Conservation (phyloP, 345 rosid species). For the Streptanthus diversifolius region DNA sequence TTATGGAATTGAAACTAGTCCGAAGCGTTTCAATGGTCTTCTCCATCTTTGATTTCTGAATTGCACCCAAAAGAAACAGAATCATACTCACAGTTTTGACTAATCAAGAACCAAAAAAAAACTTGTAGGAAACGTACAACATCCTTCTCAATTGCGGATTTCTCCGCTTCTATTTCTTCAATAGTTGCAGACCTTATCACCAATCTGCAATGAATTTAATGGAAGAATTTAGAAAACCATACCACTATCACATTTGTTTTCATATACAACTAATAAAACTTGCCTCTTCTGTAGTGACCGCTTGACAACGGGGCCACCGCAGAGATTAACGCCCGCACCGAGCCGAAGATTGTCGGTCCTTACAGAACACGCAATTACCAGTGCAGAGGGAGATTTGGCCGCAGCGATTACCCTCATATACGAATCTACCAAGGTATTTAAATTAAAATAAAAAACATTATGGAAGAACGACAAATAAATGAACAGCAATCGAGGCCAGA, state of each 20-base stretch:
- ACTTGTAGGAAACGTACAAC: conserved; percentile 47
- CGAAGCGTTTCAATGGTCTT: conserved; percentile 77
- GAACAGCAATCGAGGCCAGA: neutral
- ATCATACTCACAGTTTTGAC: neutral
- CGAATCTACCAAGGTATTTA: conserved; percentile 38
- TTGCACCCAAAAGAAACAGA: neutral
- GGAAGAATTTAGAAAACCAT: neutral
- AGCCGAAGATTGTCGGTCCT: conserved; percentile 34
- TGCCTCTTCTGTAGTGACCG: conserved; percentile 49
- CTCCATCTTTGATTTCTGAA: conserved; percentile 86
- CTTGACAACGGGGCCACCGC: conserved; percentile 35
- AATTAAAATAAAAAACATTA: neutral
- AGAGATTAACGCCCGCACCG: conserved; percentile 27
- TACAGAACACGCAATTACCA: conserved; percentile 29
- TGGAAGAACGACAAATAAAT: neutral
- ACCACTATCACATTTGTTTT: neutral
- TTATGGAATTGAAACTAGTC: conserved; percentile 68
- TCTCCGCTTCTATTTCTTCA: conserved; percentile 90
- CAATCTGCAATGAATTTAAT: conserved; percentile 39
- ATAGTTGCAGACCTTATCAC: conserved; percentile 74
- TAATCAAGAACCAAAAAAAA: conserved; percentile 3
- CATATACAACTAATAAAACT: neutral
- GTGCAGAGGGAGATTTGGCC: conserved; percentile 19
- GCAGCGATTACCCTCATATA: conserved; percentile 26
- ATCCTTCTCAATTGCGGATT: conserved; percentile 68